Base-by-base conservation (phyloP, 2,329 filamentous ascomycete genomes). In the Venturiaceae sp. region DNA sequence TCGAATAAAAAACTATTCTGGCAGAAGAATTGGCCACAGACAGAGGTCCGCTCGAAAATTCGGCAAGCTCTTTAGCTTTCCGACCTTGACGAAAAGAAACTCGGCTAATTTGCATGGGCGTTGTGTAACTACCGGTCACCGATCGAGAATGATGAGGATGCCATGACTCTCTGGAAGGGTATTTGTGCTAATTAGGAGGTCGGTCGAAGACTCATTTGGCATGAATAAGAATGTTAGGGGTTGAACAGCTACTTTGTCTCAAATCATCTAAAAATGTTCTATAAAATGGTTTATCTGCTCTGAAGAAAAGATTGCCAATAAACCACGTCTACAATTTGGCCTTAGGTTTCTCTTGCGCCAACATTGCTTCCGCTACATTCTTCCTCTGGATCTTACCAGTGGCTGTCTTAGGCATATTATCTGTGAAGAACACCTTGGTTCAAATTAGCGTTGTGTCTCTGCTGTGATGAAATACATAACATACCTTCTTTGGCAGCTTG, bases 401-500 rank as follows among this genome's bases (percentile, higher is more conserved):
- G n/a, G 90, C 89, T 3, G 90, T 92, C 80, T 95, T 95, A 62
- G 90, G 90, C 84, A 95, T 95, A 63, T 86, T 75, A 60, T 90
- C 81, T 36, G 89, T 89, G 66, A 94, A 91, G 76, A 88, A 94
- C 36, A 92, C 77, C 85, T 87, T 58, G n/a, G 66, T 65, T 46
- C 47, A n/a, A 6, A 36, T 56, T 14, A 56, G 34, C 32, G 2
- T 16, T 13, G 14, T 50, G 21, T 13, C 14, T 28, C 16, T 21
- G 7, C 36, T 23, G 13, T 16, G 19, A 57, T 56, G 36, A 50
- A 28, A 14, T 13, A 16, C 59, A 30, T 19, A 47, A 69, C 77
- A 67, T 68, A 89, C 87, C 79, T 89, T 85, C 76, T 89, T 92
- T 1, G 90, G 90, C 44, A 91, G 80, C 77, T 95, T 95, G 73